Percentiles rank a stretch among this genome's conserved stretches.
phyloP scores from a whole-genome alignment of 1,284 basidiomycete genomes.

The Puccinia triticina region DNA sequence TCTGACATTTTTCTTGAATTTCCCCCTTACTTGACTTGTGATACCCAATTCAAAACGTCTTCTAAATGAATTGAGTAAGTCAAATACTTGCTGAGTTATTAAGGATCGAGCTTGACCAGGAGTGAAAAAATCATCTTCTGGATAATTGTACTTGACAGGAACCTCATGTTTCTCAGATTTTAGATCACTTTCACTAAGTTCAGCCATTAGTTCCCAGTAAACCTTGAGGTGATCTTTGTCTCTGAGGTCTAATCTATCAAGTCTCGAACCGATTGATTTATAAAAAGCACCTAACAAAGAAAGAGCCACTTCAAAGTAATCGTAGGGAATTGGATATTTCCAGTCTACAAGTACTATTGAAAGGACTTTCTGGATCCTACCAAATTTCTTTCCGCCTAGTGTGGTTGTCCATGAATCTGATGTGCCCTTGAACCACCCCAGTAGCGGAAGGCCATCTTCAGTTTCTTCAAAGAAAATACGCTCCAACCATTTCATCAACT shows the following conservation, averaged over 20 bases:
- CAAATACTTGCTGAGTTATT: too few species aligned
- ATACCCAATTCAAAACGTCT: too few species aligned
- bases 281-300: neutral
- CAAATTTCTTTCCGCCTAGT: neutral
- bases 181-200: neutral
- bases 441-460: too few species aligned
- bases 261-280: neutral
- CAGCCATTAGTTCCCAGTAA: neutral
- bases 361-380: neutral
- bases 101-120: too few species aligned
- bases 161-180: neutral
- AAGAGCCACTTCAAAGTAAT: neutral
- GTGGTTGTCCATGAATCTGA: neutral
- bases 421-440: neutral
- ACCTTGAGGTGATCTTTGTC: neutral
- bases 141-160: too few species aligned
- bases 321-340: neutral
- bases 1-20: too few species aligned
- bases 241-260: neutral
- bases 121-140: too few species aligned
- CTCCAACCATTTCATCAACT: neutral
- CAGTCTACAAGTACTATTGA: neutral
- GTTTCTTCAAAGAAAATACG: neutral
- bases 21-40: too few species aligned
- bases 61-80: too few species aligned